Evolutionary conservation across 1,284 basidiomycete species (phyloP).

Genomic region (Ustilago trichophora): DNA sequence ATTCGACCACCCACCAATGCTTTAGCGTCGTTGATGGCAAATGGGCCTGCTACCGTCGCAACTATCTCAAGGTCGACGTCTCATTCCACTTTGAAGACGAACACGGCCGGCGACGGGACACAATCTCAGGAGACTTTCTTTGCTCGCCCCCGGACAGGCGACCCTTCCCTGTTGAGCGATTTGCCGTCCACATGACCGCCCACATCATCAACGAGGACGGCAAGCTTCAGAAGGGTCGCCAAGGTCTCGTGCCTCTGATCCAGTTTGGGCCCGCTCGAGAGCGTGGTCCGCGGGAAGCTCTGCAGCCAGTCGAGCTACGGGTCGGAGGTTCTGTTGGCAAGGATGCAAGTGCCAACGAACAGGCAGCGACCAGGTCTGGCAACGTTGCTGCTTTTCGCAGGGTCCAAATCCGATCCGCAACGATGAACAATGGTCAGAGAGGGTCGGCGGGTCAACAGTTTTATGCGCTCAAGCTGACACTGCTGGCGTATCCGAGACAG

Average conservation of each 20-base stretch:
- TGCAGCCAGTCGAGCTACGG: slow-evolving; percentile 16
- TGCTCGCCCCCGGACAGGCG: not conserved
- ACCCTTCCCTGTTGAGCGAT: slow-evolving; percentile 13
- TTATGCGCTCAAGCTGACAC: slow-evolving; percentile 41
- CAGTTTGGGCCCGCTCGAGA: slow-evolving; percentile 46
- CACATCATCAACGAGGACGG: slow-evolving; percentile 27
- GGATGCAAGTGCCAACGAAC: slow-evolving; percentile 27
- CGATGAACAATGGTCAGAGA: slow-evolving; percentile 46
- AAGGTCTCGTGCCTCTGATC: slow-evolving; percentile 35
- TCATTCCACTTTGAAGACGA: slow-evolving; percentile 23
- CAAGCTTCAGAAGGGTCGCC: slow-evolving; percentile 14
- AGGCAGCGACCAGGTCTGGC: slow-evolving; percentile 6
- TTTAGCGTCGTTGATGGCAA: slow-evolving; percentile 47
- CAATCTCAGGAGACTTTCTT: slow-evolving; percentile 8
- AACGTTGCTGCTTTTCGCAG: slow-evolving; percentile 35
- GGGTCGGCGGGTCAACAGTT: slow-evolving; percentile 43
- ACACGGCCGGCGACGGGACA: slow-evolving; percentile 9
- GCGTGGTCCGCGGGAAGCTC: slow-evolving; percentile 33
- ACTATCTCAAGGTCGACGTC: slow-evolving; percentile 47
- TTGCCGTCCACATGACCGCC: slow-evolving; percentile 28
- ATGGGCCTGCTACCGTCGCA: slow-evolving; percentile 50
- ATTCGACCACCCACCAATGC: slow-evolving; percentile 41
- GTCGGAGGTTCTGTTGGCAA: slow-evolving; percentile 19
- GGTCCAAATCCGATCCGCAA: slow-evolving; percentile 46
- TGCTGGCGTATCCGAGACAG: slow-evolving; percentile 21